A percentile compares a stretch with the other conserved stretches of the same genome.
phyloP scores from a whole-genome alignment of 176 grass and related monocot species.

The Zea luxurians region DNA sequence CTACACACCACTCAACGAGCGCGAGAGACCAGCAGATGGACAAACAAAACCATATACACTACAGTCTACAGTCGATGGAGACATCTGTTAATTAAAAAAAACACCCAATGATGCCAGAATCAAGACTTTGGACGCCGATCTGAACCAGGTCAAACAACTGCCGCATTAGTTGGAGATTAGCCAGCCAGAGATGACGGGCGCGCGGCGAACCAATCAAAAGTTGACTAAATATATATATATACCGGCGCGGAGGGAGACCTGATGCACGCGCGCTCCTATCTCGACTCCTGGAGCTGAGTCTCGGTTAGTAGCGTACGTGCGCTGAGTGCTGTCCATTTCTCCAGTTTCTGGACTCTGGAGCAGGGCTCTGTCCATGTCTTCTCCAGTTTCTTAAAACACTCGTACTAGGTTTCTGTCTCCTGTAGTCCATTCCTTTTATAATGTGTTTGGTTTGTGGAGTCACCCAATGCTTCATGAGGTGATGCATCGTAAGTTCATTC shows the following conservation, averaged over 20 bases:
- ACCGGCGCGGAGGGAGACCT: neutral
- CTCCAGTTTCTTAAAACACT: neutral
- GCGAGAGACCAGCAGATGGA: neutral
- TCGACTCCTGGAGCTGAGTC: no score
- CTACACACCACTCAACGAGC: neutral
- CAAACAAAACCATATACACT: neutral
- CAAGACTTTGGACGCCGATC: neutral
- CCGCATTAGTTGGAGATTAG: constrained; percentile 14
- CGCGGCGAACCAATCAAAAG: constrained; percentile 23
- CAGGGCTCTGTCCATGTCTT: neutral
- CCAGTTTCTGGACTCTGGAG: neutral
- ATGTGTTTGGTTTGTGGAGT: no score
- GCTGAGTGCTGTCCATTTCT: constrained; percentile 9
- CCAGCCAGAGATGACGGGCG: constrained; percentile 10
- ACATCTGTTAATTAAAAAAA: no score
- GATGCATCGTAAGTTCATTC: no score
- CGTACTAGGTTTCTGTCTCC: neutral
- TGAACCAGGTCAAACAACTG: constrained; percentile 35
- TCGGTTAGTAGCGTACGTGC: neutral
- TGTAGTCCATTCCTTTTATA: constrained; percentile 12
- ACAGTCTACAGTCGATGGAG: neutral
- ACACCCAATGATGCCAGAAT: neutral
- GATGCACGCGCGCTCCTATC: neutral
- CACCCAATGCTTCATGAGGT: no score
- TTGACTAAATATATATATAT: constrained; percentile 1